phyloP scores from a whole-genome alignment of 352 stramenopile genomes.

The Phytophthora tentaculata region DNA sequence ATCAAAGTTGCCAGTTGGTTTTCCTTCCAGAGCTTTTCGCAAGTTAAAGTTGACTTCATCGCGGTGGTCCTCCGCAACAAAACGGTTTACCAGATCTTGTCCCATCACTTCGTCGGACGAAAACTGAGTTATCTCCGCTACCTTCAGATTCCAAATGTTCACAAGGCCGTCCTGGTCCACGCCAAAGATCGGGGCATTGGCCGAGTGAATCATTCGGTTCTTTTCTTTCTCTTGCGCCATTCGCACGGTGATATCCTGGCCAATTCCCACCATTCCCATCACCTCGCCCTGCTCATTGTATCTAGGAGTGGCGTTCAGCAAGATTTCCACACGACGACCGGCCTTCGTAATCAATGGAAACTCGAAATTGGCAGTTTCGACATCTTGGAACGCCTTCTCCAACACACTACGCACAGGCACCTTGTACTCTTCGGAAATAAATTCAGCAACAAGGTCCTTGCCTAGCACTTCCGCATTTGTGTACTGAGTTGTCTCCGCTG shows the following conservation, averaged over 20 bases:
- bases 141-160: constrained; percentile 82
- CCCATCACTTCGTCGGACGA: constrained; percentile 79
- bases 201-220: constrained; percentile 64
- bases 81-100: constrained; percentile 64
- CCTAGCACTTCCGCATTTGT: constrained; percentile 46
- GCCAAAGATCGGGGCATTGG: constrained; percentile 71
- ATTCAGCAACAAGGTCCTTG: constrained; percentile 32
- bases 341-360: constrained; percentile 60
- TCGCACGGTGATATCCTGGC: constrained; percentile 66
- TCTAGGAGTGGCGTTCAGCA: constrained; percentile 73
- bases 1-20: constrained; percentile 78
- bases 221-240: constrained; percentile 74
- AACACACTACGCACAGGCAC: constrained; percentile 9
- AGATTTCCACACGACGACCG: constrained; percentile 66
- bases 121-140: constrained; percentile 75
- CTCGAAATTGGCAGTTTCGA: constrained; percentile 14
- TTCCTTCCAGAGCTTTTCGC: constrained; percentile 49
- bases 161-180: constrained; percentile 60
- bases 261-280: constrained; percentile 88
- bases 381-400: constrained; percentile 24
- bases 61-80: constrained; percentile 40
- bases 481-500: constrained; percentile 51
- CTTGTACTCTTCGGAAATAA: constrained; percentile 22
- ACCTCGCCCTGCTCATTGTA: constrained; percentile 78
- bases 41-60: constrained; percentile 23